Percentiles rank a stretch among this genome's conserved stretches.
These are phyloP conservation scores for Malus orientalis DNA, from an alignment of 306 rosid genomes.

Conservation along the genomic window DNA sequence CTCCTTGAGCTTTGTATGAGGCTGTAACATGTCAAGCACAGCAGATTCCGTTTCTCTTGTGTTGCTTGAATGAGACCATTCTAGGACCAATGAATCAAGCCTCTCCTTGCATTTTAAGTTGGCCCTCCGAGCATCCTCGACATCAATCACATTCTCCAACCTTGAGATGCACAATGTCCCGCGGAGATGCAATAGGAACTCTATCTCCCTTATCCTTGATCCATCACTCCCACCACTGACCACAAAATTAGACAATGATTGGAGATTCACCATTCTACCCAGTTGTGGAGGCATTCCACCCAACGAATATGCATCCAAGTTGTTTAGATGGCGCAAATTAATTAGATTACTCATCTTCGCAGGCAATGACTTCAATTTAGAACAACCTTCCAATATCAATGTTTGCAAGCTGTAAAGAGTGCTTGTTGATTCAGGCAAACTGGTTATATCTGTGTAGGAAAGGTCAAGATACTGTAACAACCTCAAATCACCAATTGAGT, in stretches of 20 bases:
- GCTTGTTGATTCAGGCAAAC: neutral
- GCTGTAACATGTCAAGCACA: neutral
- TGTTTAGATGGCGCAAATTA: neutral
- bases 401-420: neutral
- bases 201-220: no score
- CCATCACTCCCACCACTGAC: neutral
- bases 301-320: neutral
- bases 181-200: no score
- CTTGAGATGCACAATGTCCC: neutral
- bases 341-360: neutral
- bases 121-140: neutral
- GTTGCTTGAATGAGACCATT: no score
- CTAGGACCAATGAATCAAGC: neutral
- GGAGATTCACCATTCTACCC: neutral
- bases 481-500: neutral
- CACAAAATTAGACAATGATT: neutral
- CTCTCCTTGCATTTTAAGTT: neutral
- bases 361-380: neutral
- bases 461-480: constrained; percentile 17
- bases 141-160: neutral
- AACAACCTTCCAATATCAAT: neutral
- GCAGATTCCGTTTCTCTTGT: neutral
- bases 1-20: neutral
- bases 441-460: neutral
- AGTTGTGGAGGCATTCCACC: neutral